Conservation (phyloP, 164 flowering plant genomes). For the Berberis vulgaris region DNA sequence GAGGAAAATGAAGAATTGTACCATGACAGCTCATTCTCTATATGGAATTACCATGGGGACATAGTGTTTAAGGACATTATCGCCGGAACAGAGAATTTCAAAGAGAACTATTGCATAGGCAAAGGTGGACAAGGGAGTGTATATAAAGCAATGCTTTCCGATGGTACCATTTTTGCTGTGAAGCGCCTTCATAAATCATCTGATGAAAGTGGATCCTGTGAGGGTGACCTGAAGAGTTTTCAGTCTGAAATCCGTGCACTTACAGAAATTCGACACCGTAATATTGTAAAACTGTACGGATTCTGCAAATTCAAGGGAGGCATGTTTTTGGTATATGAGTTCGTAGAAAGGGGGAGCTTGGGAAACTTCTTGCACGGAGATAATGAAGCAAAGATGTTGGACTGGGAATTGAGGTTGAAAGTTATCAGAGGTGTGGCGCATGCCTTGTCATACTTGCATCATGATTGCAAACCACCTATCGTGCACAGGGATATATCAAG, state of each 20-base stretch:
- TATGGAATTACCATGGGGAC: constrained; percentile 10
- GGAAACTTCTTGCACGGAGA: neutral
- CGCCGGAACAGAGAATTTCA: constrained; percentile 12
- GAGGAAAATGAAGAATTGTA: neutral
- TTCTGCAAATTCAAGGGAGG: constrained; percentile 1
- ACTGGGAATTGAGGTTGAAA: constrained; percentile 9
- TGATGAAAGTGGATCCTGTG: neutral
- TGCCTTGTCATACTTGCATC: constrained; percentile 17
- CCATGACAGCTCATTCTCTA: neutral
- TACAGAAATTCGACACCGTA: constrained; percentile 14
- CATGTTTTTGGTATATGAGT: constrained; percentile 14
- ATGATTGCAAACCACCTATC: constrained; percentile 12
- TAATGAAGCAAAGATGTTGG: constrained; percentile 7
- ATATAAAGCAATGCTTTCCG: constrained; percentile 11
- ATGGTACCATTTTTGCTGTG: constrained; percentile 8
- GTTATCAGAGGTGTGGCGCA: constrained; percentile 10
- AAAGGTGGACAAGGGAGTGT: constrained; percentile 12
- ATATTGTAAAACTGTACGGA: constrained; percentile 17
- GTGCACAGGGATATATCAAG: constrained; percentile 15
- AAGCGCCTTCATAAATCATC: neutral
- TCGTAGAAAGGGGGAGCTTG: constrained; percentile 14
- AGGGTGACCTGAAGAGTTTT: neutral
- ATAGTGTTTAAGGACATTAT: constrained; percentile 9
- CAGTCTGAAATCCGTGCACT: constrained; percentile 10
- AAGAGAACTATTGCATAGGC: constrained; percentile 11